Conservation (phyloP, 345 rosid genomes). For the Balakata baccata region DNA sequence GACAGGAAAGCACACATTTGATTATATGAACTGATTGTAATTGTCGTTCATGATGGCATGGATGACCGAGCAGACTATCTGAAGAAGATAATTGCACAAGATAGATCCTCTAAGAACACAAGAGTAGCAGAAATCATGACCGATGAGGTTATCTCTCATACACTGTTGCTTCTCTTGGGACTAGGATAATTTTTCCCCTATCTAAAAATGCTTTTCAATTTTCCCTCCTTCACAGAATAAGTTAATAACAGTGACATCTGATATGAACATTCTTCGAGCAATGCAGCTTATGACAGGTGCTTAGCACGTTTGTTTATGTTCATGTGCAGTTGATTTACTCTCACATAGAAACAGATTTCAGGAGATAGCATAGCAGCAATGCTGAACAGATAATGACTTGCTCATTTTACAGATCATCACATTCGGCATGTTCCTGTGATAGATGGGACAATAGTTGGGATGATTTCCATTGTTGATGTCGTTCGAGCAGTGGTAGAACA, state of each 20-base stretch:
- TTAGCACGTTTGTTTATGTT: not conserved
- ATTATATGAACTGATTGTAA: not conserved
- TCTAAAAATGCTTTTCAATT: not conserved
- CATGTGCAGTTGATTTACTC: not conserved
- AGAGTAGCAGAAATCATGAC: constrained; percentile 86
- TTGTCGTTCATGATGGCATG: constrained; percentile 13
- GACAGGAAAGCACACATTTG: not conserved
- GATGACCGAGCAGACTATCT: constrained; percentile 57
- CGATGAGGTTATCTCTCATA: constrained; percentile 46
- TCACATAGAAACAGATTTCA: not conserved
- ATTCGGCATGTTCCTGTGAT: constrained; percentile 81
- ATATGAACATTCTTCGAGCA: constrained; percentile 62
- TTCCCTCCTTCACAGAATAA: constrained; percentile 42
- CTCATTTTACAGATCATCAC: constrained; percentile 48
- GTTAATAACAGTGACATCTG: constrained; percentile 64
- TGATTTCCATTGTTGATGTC: constrained; percentile 82
- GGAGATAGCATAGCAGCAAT: not conserved
- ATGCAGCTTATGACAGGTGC: constrained; percentile 94
- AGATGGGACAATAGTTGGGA: constrained; percentile 73
- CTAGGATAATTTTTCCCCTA: not conserved
- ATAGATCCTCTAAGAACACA: constrained; percentile 61
- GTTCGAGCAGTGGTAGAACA: constrained; percentile 78
- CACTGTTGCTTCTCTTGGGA: not conserved
- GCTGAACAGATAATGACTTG: not conserved
- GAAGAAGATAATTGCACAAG: constrained; percentile 63